Evolutionary conservation across 768 basidiomycete species (phyloP).

Genomic region (Lactarius psammicola): DNA sequence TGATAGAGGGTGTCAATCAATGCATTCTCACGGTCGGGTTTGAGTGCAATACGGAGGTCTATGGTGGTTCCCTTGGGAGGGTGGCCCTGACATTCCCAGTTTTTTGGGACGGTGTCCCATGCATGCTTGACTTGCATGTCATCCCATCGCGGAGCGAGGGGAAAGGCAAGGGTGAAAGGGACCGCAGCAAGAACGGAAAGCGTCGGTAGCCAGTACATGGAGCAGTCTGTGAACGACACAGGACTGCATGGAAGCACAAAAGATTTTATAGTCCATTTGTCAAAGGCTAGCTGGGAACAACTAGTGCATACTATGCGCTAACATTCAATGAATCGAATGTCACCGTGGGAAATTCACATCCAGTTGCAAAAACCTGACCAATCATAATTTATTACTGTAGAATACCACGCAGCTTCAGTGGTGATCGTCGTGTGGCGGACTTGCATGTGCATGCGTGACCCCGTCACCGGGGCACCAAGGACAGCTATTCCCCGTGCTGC

Average conservation of each 20-base stretch:
- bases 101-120: constrained; percentile 13
- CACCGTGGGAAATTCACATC: too few relatives aligned
- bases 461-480: background rate
- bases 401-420: background rate
- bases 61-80: constrained; percentile 19
- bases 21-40: constrained; percentile 21
- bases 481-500: background rate
- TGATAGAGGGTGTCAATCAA: constrained; percentile 23
- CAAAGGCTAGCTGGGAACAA: background rate
- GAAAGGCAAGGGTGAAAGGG: constrained; percentile 11
- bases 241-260: background rate
- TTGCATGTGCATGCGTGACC: background rate
- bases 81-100: constrained; percentile 15
- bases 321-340: too few relatives aligned
- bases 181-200: constrained; percentile 11
- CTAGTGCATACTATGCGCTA: too few relatives aligned
- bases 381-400: background rate
- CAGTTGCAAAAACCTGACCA: background rate
- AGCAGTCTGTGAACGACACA: background rate
- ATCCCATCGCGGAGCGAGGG: constrained; percentile 16
- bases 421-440: background rate
- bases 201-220: constrained; percentile 11
- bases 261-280: background rate
- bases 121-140: constrained; percentile 25
- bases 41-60: constrained; percentile 26